A percentile compares a stretch with the other conserved stretches of the same genome.
These are phyloP conservation scores for Hypoxylon lenormandii DNA, from an alignment of 495 filamentous ascomycete genomes.

Conservation along the genomic window DNA sequence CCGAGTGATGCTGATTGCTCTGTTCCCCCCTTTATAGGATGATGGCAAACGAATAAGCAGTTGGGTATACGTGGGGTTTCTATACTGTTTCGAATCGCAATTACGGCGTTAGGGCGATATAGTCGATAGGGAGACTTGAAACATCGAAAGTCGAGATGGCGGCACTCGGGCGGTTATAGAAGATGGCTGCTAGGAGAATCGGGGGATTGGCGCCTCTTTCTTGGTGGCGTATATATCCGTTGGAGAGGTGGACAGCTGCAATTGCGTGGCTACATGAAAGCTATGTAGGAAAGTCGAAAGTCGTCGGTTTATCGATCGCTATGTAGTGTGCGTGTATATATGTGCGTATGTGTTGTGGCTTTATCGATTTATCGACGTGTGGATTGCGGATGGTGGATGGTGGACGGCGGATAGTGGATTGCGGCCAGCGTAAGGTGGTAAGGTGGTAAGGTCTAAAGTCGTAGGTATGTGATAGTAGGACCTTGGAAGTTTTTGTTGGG, in stretches of 20 bases:
- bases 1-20: conserved; percentile 17
- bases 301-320: conserved; percentile 5
- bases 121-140: conserved; percentile 38
- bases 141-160: conserved; percentile 36
- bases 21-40: conserved; percentile 17
- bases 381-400: conserved; percentile 7
- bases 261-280: conserved; percentile 28
- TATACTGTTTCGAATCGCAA: conserved; percentile 31
- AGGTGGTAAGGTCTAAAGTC: neutral
- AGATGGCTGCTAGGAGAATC: conserved; percentile 8
- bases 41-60: conserved; percentile 15
- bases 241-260: conserved; percentile 38
- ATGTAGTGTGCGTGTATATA: neutral
- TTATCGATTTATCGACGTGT: conserved; percentile 30
- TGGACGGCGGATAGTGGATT: conserved; percentile 29
- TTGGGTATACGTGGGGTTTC: conserved; percentile 13
- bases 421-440: conserved; percentile 23
- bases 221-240: conserved; percentile 15
- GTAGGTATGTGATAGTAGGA: conserved; percentile 4
- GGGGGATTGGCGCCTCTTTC: conserved; percentile 29
- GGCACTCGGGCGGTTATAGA: conserved; percentile 38
- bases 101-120: conserved; percentile 31
- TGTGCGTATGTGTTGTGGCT: conserved; percentile 14
- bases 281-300: conserved; percentile 18
- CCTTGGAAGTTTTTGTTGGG: conserved; percentile 36